phyloP scores from a whole-genome alignment of 2,329 filamentous ascomycete genomes.

The Clarireedia hainanense region DNA sequence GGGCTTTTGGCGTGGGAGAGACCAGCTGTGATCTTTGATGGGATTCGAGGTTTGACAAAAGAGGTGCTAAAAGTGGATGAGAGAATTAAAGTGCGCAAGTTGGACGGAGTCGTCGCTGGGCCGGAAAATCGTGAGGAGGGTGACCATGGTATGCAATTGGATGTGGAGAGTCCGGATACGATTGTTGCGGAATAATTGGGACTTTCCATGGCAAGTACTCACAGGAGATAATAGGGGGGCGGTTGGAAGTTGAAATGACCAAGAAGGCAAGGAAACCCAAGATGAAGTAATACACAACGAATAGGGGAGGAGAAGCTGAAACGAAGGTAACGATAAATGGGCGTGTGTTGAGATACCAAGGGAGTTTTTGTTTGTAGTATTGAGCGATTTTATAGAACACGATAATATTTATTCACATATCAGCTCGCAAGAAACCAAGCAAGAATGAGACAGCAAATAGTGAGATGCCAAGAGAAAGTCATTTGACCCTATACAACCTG shows the following conservation, averaged over 20 bases:
- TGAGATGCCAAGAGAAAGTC: neutral
- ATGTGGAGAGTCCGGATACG: slow-evolving; percentile 25
- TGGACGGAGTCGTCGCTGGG: slow-evolving; percentile 18
- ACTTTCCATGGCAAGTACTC: neutral
- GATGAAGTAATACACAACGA: neutral
- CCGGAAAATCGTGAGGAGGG: neutral
- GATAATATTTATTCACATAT: no score
- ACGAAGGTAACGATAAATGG: neutral
- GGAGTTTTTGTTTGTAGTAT: neutral
- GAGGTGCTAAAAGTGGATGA: slow-evolving; percentile 15
- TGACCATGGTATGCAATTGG: slow-evolving; percentile 17
- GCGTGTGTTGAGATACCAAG: neutral
- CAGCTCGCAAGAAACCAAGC: neutral
- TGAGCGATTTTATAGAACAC: no score
- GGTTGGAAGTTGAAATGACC: neutral
- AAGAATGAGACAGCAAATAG: neutral
- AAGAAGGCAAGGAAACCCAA: neutral
- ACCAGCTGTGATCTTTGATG: slow-evolving; percentile 19
- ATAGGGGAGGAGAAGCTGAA: neutral
- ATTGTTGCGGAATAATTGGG: slow-evolving; percentile 16
- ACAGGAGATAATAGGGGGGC: no score
- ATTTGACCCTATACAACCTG: neutral
- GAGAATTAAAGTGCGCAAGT: slow-evolving; percentile 12
- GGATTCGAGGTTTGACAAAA: slow-evolving; percentile 19
- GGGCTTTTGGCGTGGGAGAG: slow-evolving; percentile 20